Evolutionary conservation across 768 basidiomycete genomes (phyloP).

Genomic region (Rhodocollybia butyracea): DNA sequence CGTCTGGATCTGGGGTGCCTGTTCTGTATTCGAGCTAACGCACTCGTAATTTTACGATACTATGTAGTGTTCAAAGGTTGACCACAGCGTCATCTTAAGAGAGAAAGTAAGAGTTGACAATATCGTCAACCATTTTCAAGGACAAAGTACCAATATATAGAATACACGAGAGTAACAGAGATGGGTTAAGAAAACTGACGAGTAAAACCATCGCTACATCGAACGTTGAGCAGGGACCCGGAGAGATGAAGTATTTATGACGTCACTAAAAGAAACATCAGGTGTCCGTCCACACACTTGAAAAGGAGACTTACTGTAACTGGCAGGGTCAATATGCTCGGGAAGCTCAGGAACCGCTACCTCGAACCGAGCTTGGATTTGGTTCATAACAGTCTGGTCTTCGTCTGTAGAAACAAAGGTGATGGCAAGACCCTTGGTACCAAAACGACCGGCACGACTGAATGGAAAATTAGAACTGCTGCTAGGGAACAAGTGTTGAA

Average conservation of each 20-base stretch:
- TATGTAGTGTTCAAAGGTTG: too few relatives aligned
- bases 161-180: neutral
- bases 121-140: neutral
- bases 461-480: neutral
- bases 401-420: conserved; percentile 92
- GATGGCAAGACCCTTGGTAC: conserved; percentile 98
- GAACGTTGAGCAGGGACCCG: neutral
- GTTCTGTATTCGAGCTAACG: too few relatives aligned
- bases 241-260: conserved; percentile 33
- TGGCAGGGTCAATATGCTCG: conserved; percentile 89
- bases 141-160: neutral
- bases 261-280: conserved; percentile 33
- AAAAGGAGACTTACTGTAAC: conserved; percentile 72
- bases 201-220: neutral
- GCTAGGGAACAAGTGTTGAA: neutral
- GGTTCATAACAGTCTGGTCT: conserved; percentile 91
- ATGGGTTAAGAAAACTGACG: neutral
- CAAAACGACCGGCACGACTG: conserved; percentile 97
- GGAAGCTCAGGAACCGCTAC: conserved; percentile 95
- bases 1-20: too few relatives aligned
- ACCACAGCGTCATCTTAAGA: too few relatives aligned
- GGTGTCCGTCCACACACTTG: neutral
- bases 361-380: conserved; percentile 95
- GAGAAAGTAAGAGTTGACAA: too few relatives aligned
- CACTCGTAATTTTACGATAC: too few relatives aligned